Evolutionary conservation across 1,284 basidiomycete genomes (phyloP).

Genomic region (Sporisorium sorghi): DNA sequence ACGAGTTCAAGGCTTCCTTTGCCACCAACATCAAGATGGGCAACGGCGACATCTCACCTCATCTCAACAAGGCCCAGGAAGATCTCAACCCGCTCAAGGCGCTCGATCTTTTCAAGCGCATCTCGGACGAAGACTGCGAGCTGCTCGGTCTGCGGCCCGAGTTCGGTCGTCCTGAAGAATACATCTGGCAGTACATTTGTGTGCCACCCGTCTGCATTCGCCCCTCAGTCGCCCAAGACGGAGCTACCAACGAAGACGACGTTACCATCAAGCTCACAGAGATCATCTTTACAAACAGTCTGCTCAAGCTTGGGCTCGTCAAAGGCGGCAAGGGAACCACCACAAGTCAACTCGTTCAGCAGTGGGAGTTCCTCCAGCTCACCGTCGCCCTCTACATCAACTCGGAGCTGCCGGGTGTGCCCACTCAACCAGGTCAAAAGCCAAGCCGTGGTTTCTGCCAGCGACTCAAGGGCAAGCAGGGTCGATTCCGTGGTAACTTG

Average conservation of each 20-base stretch:
- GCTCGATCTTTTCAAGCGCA: constrained; percentile 89
- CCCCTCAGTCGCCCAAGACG: constrained; percentile 95
- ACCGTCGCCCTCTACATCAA: constrained; percentile 98
- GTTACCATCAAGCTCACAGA: constrained; percentile 97
- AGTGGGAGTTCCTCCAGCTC: constrained; percentile 97
- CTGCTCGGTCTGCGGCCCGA: constrained; percentile 89
- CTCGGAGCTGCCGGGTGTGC: constrained; percentile 87
- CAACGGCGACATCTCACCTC: constrained; percentile 85
- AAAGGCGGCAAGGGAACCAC: constrained; percentile 72
- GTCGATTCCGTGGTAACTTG: constrained; percentile 96
- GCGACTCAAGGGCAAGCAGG: constrained; percentile 97
- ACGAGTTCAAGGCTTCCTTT: constrained; percentile 88
- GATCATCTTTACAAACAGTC: constrained; percentile 92
- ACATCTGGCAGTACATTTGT: constrained; percentile 98
- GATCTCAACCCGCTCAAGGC: constrained; percentile 96
- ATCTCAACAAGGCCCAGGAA: constrained; percentile 90
- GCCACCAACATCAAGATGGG: constrained; percentile 80
- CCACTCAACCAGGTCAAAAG: constrained; percentile 63
- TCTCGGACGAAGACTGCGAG: constrained; percentile 95
- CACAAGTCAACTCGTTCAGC: constrained; percentile 74
- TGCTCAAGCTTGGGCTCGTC: constrained; percentile 88
- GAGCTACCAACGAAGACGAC: constrained; percentile 87
- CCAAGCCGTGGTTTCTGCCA: constrained; percentile 85
- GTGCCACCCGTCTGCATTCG: constrained; percentile 98
- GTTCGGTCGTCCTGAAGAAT: constrained; percentile 93